Percentiles rank a stretch among this genome's conserved stretches.
These are phyloP conservation scores for Epichloe amarillans DNA, from an alignment of 2,329 filamentous ascomycete species.

Conservation along the genomic window DNA sequence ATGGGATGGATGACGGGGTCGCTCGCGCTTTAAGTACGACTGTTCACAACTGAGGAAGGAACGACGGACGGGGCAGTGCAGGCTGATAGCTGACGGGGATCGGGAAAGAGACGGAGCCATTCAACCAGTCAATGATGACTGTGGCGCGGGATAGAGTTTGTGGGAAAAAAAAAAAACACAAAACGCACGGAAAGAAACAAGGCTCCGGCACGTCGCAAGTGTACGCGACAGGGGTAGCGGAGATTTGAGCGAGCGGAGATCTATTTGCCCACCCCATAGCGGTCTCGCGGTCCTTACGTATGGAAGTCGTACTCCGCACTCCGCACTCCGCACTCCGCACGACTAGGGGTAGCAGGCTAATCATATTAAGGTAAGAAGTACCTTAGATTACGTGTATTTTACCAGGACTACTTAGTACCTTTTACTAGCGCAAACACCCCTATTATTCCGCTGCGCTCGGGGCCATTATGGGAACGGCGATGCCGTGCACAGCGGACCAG, in stretches of 20 bases:
- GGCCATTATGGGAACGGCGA: too few species aligned
- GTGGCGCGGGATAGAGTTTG: neutral
- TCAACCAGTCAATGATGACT: neutral
- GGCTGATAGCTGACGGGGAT: neutral
- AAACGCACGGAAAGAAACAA: neutral
- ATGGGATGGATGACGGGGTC: too few species aligned
- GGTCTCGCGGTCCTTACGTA: too few species aligned
- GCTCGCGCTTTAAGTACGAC: neutral
- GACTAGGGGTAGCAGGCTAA: too few species aligned
- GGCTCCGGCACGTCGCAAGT: too few species aligned
- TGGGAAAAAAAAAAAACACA: neutral
- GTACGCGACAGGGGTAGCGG: neutral
- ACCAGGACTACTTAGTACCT: too few species aligned
- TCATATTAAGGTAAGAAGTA: too few species aligned
- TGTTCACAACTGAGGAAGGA: neutral
- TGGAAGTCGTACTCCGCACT: too few species aligned
- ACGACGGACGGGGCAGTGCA: neutral
- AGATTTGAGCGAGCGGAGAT: neutral
- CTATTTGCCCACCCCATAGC: too few species aligned
- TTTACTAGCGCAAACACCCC: too few species aligned
- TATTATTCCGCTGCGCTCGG: neutral
- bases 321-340: too few species aligned
- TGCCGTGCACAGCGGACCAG: neutral
- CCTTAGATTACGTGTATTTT: too few species aligned
- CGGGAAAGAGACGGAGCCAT: neutral